These are phyloP conservation scores for Canavalia gladiata DNA, from an alignment of 306 rosid species.

Conservation along the genomic window DNA sequence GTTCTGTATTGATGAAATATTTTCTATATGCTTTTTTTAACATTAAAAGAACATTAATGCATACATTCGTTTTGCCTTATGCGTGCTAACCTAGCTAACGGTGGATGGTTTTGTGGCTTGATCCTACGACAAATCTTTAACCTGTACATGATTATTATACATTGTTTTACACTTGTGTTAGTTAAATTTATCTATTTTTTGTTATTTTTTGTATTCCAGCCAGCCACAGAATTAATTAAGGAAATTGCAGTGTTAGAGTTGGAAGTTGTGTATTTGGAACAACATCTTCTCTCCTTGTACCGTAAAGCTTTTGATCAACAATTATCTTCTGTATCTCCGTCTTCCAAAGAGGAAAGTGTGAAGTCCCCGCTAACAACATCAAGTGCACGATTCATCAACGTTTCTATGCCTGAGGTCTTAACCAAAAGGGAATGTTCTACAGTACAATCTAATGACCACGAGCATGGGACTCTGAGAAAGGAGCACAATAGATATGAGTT, in stretches of 20 bases:
- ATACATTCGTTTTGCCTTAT: constrained; percentile 4
- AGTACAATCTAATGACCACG: constrained; percentile 57
- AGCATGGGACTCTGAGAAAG: constrained; percentile 52
- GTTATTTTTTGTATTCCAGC: constrained; percentile 61
- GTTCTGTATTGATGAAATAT: neutral
- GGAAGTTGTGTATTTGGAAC: constrained; percentile 94
- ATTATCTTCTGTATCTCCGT: constrained; percentile 65
- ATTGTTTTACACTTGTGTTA: constrained; percentile 12
- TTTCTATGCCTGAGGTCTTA: constrained; percentile 54
- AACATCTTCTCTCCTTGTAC: constrained; percentile 91
- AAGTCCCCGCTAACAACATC: constrained; percentile 60
- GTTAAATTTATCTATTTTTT: neutral
- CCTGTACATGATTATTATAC: neutral
- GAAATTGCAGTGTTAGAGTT: constrained; percentile 90
- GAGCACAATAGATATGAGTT: constrained; percentile 51
- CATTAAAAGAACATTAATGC: neutral
- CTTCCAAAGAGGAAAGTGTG: constrained; percentile 60
- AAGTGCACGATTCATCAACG: constrained; percentile 48
- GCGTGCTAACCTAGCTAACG: no score
- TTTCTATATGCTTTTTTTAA: neutral
- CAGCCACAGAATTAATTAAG: constrained; percentile 89
- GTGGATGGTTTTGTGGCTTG: no score
- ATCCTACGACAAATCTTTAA: neutral
- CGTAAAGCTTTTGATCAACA: constrained; percentile 90
- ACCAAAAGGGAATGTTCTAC: constrained; percentile 59